Percentiles rank a stretch among this genome's conserved stretches.
phyloP scores from a whole-genome alignment of 192 early-diverging fungal genomes.

The Mortierella hygrophila region DNA sequence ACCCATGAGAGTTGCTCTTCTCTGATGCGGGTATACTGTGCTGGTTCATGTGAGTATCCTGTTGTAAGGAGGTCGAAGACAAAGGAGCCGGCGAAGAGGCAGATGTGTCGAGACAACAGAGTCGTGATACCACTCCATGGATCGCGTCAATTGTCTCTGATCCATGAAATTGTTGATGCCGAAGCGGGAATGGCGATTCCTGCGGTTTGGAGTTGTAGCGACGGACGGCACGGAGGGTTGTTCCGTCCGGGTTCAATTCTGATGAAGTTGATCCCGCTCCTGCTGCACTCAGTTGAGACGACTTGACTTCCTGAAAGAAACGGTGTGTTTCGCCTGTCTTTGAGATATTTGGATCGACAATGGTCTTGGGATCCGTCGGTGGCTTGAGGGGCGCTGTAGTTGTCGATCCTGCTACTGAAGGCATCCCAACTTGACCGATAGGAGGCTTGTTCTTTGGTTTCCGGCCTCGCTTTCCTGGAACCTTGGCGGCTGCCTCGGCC shows the following conservation, averaged over 20 bases:
- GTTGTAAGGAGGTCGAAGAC: background rate
- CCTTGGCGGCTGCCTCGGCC: conserved; percentile 5
- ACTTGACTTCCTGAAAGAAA: conserved; percentile 50
- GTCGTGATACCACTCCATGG: conserved; percentile 35
- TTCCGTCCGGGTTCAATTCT: background rate
- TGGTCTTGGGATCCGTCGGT: background rate
- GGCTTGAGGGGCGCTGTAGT: background rate
- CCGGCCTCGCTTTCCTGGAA: conserved; percentile 19
- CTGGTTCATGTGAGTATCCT: background rate
- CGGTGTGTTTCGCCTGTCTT: conserved; percentile 48
- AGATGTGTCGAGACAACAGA: conserved; percentile 20
- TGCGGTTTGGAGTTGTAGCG: conserved; percentile 7
- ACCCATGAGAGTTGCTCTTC: conserved; percentile 1
- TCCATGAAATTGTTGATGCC: conserved; percentile 50
- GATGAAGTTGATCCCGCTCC: background rate
- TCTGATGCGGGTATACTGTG: background rate
- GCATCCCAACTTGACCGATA: background rate
- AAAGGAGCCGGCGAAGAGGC: background rate
- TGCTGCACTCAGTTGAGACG: conserved; percentile 5
- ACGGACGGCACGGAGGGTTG: background rate
- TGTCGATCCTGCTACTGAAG: background rate
- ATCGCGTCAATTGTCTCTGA: conserved; percentile 41
- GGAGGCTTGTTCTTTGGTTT: conserved; percentile 33
- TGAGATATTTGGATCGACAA: conserved; percentile 52
- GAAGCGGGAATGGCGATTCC: conserved; percentile 32